Conservation (phyloP, 495 filamentous ascomycete genomes). For the Hamigera avellanea region DNA sequence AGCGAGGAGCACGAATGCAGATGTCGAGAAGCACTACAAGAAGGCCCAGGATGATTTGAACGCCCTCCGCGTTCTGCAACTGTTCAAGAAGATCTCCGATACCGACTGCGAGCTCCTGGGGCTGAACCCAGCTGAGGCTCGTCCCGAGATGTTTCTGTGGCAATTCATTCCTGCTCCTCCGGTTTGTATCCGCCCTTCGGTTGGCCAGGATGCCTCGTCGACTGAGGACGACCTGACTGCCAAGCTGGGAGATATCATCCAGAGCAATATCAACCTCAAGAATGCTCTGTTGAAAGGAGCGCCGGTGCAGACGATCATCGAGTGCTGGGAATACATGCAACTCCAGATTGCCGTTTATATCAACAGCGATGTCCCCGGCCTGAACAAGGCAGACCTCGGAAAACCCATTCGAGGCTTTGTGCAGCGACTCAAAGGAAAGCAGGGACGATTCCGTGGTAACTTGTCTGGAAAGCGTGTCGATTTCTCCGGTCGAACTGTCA, state of each 20-base stretch:
- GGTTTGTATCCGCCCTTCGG: constrained; percentile 85
- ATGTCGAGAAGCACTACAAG: constrained; percentile 80
- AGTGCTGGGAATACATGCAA: constrained; percentile 96
- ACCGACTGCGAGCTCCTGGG: constrained; percentile 85
- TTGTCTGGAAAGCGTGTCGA: constrained; percentile 96
- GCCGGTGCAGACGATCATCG: constrained; percentile 81
- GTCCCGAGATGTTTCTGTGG: constrained; percentile 97
- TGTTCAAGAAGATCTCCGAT: constrained; percentile 79
- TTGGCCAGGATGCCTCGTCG: constrained; percentile 78
- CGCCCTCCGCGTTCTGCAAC: constrained; percentile 72
- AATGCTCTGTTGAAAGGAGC: constrained; percentile 70
- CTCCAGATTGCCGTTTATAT: constrained; percentile 94
- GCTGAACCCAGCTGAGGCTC: constrained; percentile 71
- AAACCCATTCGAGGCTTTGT: constrained; percentile 87
- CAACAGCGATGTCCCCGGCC: constrained; percentile 88
- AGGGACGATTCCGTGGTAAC: constrained; percentile 94
- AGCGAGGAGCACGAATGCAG: constrained; percentile 58
- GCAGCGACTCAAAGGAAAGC: constrained; percentile 91
- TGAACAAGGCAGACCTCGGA: constrained; percentile 61
- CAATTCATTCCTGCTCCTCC: constrained; percentile 90
- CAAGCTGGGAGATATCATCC: constrained; percentile 86
- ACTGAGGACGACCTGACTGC: constrained; percentile 96
- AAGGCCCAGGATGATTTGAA: constrained; percentile 93
- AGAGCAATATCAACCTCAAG: constrained; percentile 74
- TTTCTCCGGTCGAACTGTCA: constrained; percentile 94